Conservation (phyloP, 1,139 yeast genomes). For the Yamadazyma taylorii region DNA sequence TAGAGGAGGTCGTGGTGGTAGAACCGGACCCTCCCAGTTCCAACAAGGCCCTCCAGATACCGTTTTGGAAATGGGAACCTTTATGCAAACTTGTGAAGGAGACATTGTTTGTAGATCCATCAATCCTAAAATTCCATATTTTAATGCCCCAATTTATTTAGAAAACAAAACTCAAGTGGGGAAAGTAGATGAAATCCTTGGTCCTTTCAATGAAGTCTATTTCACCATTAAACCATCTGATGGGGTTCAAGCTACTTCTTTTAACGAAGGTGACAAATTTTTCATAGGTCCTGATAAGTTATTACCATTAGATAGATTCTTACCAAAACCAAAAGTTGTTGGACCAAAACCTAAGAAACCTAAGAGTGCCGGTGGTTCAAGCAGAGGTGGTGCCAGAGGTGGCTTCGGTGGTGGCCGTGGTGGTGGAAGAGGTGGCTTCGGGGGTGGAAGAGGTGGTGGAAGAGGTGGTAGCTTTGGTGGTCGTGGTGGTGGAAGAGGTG, state of each 20-base stretch:
- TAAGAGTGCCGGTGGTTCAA: slow-evolving; percentile 47
- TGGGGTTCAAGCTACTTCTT: slow-evolving; percentile 92
- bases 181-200: slow-evolving; percentile 96
- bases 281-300: slow-evolving; percentile 94
- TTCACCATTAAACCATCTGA: slow-evolving; percentile 95
- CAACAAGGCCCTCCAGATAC: slow-evolving; percentile 93
- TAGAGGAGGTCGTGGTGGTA: slow-evolving; percentile 65
- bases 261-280: slow-evolving; percentile 94
- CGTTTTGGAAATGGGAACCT: slow-evolving; percentile 92
- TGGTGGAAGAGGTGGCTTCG: slow-evolving; percentile 45
- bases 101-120: slow-evolving; percentile 96
- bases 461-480: slow-evolving; percentile 31
- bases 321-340: slow-evolving; percentile 82
- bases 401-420: slow-evolving; percentile 43
- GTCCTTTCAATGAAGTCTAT: slow-evolving; percentile 94
- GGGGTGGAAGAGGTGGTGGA: slow-evolving; percentile 29
- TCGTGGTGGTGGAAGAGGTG: slow-evolving; percentile 38
- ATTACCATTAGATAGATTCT: slow-evolving; percentile 91
- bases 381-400: slow-evolving; percentile 50
- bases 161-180: slow-evolving; percentile 96
- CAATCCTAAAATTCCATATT: slow-evolving; percentile 92
- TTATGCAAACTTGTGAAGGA: slow-evolving; percentile 92
- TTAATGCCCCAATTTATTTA: slow-evolving; percentile 96
- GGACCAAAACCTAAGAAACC: slow-evolving; percentile 82
- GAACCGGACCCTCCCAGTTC: slow-evolving; percentile 51